Percentiles rank a stretch among this genome's conserved stretches.
Conservation (phyloP, 148 eudicot genomes). For the Nepenthes gracilis region DNA sequence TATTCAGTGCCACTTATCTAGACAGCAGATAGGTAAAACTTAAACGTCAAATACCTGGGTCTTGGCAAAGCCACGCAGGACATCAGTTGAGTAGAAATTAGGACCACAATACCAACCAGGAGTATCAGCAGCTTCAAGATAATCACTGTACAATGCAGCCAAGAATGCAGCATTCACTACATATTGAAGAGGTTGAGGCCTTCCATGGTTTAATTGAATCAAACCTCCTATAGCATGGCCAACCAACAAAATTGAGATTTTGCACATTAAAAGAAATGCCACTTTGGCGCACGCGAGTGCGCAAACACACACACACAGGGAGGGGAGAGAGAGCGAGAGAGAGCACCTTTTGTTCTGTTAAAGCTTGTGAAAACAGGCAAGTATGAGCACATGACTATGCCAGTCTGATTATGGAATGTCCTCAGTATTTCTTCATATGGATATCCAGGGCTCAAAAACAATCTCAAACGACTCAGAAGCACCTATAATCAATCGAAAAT, state of each 20-base stretch:
- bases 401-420: slow-evolving; percentile 79
- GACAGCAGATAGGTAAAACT: not conserved
- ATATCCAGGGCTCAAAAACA: slow-evolving; percentile 86
- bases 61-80: slow-evolving; percentile 64
- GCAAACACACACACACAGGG: not conserved
- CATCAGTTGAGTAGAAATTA: slow-evolving; percentile 48
- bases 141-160: slow-evolving; percentile 76
- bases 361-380: slow-evolving; percentile 67
- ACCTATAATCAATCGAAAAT: slow-evolving; percentile 28
- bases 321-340: not conserved
- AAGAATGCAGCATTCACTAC: slow-evolving; percentile 90
- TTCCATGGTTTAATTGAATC: slow-evolving; percentile 79
- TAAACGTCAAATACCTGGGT: slow-evolving; percentile 47
- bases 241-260: slow-evolving; percentile 3
- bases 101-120: slow-evolving; percentile 97
- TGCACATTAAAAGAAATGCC: not conserved
- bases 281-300: no score
- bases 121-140: slow-evolving; percentile 75
- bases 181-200: slow-evolving; percentile 92
- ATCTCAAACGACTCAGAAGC: slow-evolving; percentile 74
- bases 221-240: slow-evolving; percentile 48
- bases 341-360: slow-evolving; percentile 72
- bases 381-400: slow-evolving; percentile 77
- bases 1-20: not conserved
- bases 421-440: slow-evolving; percentile 78